Evolutionary conservation across 1,284 basidiomycete species (phyloP).

Genomic region (Cryptococcus deneoformans): DNA sequence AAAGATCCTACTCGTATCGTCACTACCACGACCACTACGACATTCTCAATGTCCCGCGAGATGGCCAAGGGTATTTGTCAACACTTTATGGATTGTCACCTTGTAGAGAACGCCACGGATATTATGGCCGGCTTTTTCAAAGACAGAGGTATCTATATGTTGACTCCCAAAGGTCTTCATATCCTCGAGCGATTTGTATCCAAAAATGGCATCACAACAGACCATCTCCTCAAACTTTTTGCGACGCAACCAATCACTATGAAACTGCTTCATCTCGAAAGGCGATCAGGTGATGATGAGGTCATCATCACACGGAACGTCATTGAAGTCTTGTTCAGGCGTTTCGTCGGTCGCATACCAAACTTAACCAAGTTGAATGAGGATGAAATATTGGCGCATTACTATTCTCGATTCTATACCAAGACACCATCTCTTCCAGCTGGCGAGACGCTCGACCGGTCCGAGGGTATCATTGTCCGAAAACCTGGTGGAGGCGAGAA

Average conservation of each 20-base stretch:
- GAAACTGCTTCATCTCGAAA: constrained; percentile 95
- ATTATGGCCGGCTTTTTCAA: constrained; percentile 86
- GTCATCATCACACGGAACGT: constrained; percentile 93
- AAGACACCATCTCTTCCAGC: constrained; percentile 23
- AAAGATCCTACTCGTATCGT: constrained; percentile 95
- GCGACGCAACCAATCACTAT: constrained; percentile 94
- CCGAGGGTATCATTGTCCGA: constrained; percentile 49
- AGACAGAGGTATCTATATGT: constrained; percentile 91
- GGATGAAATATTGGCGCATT: constrained; percentile 45
- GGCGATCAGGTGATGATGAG: constrained; percentile 90
- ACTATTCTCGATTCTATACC: constrained; percentile 39
- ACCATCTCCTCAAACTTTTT: constrained; percentile 88
- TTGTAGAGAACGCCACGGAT: constrained; percentile 96
- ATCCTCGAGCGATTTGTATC: constrained; percentile 98
- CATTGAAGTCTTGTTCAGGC: constrained; percentile 90
- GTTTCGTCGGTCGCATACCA: constrained; percentile 82
- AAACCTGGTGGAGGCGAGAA: constrained; percentile 13
- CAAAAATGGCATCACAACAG: constrained; percentile 93
- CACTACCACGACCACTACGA: constrained; percentile 98
- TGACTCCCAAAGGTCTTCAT: constrained; percentile 97
- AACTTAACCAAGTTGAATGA: constrained; percentile 59
- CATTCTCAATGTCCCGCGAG: constrained; percentile 98
- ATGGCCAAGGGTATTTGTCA: constrained; percentile 99
- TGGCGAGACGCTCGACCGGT: constrained; percentile 50
- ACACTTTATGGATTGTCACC: constrained; percentile 97